Evolutionary conservation across 2,329 filamentous ascomycete species (phyloP).

Genomic region (Dactylonectria estremocensis): DNA sequence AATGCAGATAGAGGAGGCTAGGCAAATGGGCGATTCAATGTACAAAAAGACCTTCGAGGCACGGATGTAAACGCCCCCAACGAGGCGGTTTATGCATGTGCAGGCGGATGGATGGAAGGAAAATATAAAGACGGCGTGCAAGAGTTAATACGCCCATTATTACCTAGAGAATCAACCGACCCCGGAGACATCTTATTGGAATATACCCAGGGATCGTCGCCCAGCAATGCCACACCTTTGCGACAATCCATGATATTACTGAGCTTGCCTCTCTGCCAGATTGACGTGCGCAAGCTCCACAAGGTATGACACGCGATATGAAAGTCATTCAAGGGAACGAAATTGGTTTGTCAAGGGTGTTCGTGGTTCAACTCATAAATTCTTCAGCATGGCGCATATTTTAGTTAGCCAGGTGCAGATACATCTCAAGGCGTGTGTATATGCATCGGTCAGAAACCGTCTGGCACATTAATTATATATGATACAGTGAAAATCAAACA

Average conservation of each 20-base stretch:
- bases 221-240: constrained; percentile 25
- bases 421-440: constrained; percentile 33
- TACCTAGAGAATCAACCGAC: constrained; percentile 16
- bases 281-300: background rate
- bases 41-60: constrained; percentile 32
- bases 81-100: constrained; percentile 20
- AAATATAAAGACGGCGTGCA: constrained; percentile 18
- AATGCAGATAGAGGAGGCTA: constrained; percentile 44
- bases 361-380: constrained; percentile 37
- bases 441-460: constrained; percentile 30
- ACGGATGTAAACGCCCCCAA: constrained; percentile 44
- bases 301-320: background rate
- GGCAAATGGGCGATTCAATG: constrained; percentile 40
- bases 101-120: constrained; percentile 21
- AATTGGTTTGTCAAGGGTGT: background rate
- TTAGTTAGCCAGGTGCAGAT: constrained; percentile 34
- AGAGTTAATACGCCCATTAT: constrained; percentile 16
- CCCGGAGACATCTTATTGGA: constrained; percentile 14
- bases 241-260: background rate
- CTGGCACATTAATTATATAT: constrained; percentile 37
- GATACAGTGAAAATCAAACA: constrained; percentile 33
- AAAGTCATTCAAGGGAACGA: no score
- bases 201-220: constrained; percentile 15
- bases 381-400: constrained; percentile 34
- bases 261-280: background rate